Percentiles rank a stretch among this genome's conserved stretches.
These are phyloP conservation scores for Claviceps quebecensis DNA, from an alignment of 2,329 filamentous ascomycete species.

Conservation along the genomic window DNA sequence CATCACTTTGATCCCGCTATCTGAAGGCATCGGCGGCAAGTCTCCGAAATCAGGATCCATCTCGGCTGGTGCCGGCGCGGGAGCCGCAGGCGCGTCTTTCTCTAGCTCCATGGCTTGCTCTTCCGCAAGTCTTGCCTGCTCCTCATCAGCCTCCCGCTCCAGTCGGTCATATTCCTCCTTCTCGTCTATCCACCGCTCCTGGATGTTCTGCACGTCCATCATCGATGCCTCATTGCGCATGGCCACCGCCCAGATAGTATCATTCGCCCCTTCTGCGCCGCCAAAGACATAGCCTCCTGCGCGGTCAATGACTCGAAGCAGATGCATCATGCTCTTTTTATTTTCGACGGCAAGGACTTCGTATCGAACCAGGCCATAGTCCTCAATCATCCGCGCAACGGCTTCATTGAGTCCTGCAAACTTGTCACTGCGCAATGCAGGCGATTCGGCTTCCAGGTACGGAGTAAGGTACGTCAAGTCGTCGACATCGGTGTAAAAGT, in stretches of 20 bases:
- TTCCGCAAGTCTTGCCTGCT: slow-evolving; percentile 44
- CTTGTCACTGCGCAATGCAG: slow-evolving; percentile 54
- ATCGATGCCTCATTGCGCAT: slow-evolving; percentile 63
- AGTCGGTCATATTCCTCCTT: slow-evolving; percentile 76
- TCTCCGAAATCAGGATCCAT: slow-evolving; percentile 36
- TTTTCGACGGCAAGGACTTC: slow-evolving; percentile 94
- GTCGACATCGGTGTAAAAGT: slow-evolving; percentile 96
- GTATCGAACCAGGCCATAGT: slow-evolving; percentile 79
- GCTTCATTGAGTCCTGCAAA: slow-evolving; percentile 77
- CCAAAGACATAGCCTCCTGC: slow-evolving; percentile 91
- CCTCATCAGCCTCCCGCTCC: slow-evolving; percentile 62
- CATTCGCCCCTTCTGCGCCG: slow-evolving; percentile 78
- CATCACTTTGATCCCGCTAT: slow-evolving; percentile 58
- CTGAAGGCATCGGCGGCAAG: slow-evolving; percentile 36
- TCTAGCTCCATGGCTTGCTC: slow-evolving; percentile 25
- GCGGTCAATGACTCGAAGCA: slow-evolving; percentile 78
- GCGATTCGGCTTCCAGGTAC: slow-evolving; percentile 64
- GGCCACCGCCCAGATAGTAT: slow-evolving; percentile 92
- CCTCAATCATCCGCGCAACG: slow-evolving; percentile 74
- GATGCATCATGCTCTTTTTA: slow-evolving; percentile 89
- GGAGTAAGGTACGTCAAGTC: slow-evolving; percentile 76
- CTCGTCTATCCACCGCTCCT: slow-evolving; percentile 88
- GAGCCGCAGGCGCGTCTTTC: slow-evolving; percentile 13
- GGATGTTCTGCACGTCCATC: slow-evolving; percentile 78
- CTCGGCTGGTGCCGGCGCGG: slow-evolving; percentile 11